A percentile compares a stretch with the other conserved stretches of the same genome.
Evolutionary conservation across 2,329 filamentous ascomycete species (phyloP).

Genomic region (Neonectria faginata): DNA sequence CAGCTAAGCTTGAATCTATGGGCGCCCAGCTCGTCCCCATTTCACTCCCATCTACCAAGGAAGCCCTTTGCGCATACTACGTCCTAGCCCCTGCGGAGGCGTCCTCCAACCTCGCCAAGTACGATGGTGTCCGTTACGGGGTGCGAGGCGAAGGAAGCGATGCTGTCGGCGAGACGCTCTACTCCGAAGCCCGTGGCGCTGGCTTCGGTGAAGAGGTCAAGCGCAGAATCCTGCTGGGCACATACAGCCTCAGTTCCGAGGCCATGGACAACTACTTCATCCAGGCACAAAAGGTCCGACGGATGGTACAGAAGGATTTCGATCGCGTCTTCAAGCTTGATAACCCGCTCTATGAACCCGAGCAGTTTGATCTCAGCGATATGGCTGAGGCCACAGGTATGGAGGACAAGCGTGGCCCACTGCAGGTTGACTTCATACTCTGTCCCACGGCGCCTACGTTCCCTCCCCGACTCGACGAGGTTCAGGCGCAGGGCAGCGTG

Average conservation of each 20-base stretch:
- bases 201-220: slow-evolving; percentile 89
- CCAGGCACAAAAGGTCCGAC: slow-evolving; percentile 88
- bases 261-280: slow-evolving; percentile 98
- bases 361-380: slow-evolving; percentile 70
- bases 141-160: slow-evolving; percentile 64
- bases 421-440: slow-evolving; percentile 85
- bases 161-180: slow-evolving; percentile 73
- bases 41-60: slow-evolving; percentile 83
- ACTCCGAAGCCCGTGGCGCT: slow-evolving; percentile 77
- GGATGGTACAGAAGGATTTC: slow-evolving; percentile 88
- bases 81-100: slow-evolving; percentile 95
- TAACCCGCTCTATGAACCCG: slow-evolving; percentile 73
- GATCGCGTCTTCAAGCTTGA: slow-evolving; percentile 77
- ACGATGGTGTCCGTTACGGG: slow-evolving; percentile 96
- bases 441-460: slow-evolving; percentile 87
- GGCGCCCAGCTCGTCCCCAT: slow-evolving; percentile 81
- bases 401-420: slow-evolving; percentile 67
- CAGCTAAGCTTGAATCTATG: slow-evolving; percentile 68
- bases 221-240: slow-evolving; percentile 86
- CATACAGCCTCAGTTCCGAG: slow-evolving; percentile 88
- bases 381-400: slow-evolving; percentile 65
- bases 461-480: slow-evolving; percentile 72
- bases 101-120: slow-evolving; percentile 95
- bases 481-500: slow-evolving; percentile 68
- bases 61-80: slow-evolving; percentile 93